phyloP scores from a whole-genome alignment of 2,329 filamentous ascomycete genomes.

The Phialophora tarda region DNA sequence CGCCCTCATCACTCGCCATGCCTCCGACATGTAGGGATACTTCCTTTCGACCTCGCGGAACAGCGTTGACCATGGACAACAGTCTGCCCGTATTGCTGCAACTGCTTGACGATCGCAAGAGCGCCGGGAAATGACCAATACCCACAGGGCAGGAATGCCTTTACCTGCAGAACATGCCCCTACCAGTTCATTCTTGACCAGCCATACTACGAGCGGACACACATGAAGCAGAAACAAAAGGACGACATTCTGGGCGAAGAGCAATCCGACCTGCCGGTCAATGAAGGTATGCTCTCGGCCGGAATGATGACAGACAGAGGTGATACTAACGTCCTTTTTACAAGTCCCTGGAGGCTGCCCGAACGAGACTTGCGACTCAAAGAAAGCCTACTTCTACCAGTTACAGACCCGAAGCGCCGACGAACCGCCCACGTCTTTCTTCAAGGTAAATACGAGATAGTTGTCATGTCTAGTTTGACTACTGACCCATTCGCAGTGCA shows the following conservation, averaged over 20 bases:
- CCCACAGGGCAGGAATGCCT: slow-evolving; percentile 68
- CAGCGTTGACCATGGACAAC: not conserved
- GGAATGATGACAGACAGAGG: not conserved
- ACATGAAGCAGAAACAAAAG: slow-evolving; percentile 81
- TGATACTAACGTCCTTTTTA: slow-evolving; percentile 5
- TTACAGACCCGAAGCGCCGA: slow-evolving; percentile 97
- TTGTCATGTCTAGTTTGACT: not conserved
- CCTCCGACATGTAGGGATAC: slow-evolving; percentile 47
- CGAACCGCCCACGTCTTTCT: slow-evolving; percentile 98
- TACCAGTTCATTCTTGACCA: slow-evolving; percentile 84
- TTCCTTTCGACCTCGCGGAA: not conserved
- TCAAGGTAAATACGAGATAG: slow-evolving; percentile 66
- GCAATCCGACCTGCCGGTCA: slow-evolving; percentile 38
- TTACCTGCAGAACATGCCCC: slow-evolving; percentile 94
- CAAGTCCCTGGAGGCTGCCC: slow-evolving; percentile 63
- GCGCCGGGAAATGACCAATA: slow-evolving; percentile 47
- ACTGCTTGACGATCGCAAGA: slow-evolving; percentile 55
- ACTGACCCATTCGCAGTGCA: slow-evolving; percentile 47
- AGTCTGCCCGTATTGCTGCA: slow-evolving; percentile 59
- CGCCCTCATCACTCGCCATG: slow-evolving; percentile 38
- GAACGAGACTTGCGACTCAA: slow-evolving; percentile 77
- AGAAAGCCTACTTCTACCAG: slow-evolving; percentile 91
- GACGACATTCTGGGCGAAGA: slow-evolving; percentile 80
- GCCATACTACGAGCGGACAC: slow-evolving; percentile 79
- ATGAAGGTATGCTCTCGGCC: slow-evolving; percentile 33